These are phyloP conservation scores for Fomitopsis pulvina DNA, from an alignment of 768 basidiomycete species.

Conservation along the genomic window DNA sequence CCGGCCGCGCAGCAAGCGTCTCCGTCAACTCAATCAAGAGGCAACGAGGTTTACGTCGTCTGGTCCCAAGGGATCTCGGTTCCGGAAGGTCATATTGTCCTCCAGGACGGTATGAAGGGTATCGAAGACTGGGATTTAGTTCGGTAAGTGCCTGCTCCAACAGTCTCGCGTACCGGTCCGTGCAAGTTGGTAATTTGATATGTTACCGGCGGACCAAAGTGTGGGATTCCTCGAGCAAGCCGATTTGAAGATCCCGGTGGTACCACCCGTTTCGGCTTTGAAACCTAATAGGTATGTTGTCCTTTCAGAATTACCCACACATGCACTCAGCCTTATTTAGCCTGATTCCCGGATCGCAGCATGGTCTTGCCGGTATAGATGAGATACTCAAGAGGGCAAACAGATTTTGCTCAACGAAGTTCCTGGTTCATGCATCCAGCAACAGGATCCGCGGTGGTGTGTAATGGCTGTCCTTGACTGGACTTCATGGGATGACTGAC, in stretches of 20 bases:
- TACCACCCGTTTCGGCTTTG: too few species aligned
- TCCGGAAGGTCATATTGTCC: constrained; percentile 56
- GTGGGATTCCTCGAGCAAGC: too few species aligned
- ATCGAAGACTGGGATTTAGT: constrained; percentile 67
- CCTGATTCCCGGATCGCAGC: constrained; percentile 5
- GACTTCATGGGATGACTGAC: neutral
- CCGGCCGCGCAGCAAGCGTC: constrained; percentile 14
- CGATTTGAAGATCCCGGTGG: too few species aligned
- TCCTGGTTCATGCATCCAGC: constrained; percentile 47
- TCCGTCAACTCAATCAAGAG: constrained; percentile 4
- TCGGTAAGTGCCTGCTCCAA: constrained; percentile 37
- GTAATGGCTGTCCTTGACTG: constrained; percentile 13
- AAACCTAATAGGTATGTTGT: neutral
- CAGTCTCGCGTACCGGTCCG: too few species aligned
- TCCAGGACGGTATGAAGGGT: constrained; percentile 40
- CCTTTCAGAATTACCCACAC: too few species aligned
- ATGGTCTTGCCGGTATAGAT: constrained; percentile 60
- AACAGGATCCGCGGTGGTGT: constrained; percentile 49
- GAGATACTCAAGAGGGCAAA: constrained; percentile 49
- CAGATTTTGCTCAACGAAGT: constrained; percentile 48
- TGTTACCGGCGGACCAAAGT: neutral
- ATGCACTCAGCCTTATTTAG: neutral
- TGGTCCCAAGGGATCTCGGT: constrained; percentile 45
- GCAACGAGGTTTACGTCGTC: constrained; percentile 36
- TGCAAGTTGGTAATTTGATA: neutral